These are phyloP conservation scores for Hymenoscyphus albidus DNA, from an alignment of 2,329 filamentous ascomycete species.

Conservation along the genomic window DNA sequence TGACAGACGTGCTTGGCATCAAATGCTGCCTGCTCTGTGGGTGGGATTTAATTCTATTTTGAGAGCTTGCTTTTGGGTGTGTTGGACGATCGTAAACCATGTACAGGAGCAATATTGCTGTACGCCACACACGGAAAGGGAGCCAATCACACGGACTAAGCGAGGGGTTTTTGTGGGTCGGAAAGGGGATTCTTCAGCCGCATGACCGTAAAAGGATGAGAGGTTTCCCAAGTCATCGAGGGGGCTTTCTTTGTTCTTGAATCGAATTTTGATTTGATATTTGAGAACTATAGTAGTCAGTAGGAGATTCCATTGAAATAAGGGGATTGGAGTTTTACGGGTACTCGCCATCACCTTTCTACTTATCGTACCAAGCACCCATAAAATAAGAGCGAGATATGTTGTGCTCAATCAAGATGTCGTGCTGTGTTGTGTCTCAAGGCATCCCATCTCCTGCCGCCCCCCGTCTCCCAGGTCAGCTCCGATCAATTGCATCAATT, in stretches of 20 bases:
- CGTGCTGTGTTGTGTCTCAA: not conserved
- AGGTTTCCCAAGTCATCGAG: not conserved
- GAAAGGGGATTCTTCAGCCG: not conserved
- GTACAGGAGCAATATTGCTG: not conserved
- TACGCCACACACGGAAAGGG: not conserved
- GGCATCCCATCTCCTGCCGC: not conserved
- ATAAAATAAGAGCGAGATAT: not conserved
- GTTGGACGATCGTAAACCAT: not conserved
- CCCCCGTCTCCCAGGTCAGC: not conserved
- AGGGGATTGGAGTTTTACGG: not conserved
- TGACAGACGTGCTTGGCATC: not conserved
- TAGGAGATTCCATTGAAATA: not conserved
- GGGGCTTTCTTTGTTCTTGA: not conserved
- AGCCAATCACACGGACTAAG: not conserved
- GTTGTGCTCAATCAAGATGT: not conserved
- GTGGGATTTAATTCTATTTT: not conserved
- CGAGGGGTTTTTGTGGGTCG: not conserved
- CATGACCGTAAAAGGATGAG: not conserved
- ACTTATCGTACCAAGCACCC: not conserved
- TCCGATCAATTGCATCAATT: constrained; percentile 10
- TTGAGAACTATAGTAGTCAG: not conserved
- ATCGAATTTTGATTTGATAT: not conserved
- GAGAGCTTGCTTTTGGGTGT: not conserved
- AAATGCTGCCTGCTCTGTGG: not conserved
- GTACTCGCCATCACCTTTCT: not conserved